Percentiles rank a stretch among this genome's conserved stretches.
Evolutionary conservation across 139 green algal species (phyloP).

Genomic region (Coelastrella sp.): DNA sequence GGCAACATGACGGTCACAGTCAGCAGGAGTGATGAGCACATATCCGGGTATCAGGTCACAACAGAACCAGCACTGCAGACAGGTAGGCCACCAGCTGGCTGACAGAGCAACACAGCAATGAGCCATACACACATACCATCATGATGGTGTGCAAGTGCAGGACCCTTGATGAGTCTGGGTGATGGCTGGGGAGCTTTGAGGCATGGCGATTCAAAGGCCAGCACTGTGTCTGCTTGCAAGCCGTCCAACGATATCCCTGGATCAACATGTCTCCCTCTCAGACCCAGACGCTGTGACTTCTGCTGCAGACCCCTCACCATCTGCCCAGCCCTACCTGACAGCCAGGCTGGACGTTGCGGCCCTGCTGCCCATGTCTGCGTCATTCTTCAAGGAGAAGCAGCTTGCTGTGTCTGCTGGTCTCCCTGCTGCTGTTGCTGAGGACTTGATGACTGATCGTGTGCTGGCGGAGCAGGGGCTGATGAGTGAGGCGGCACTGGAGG

Average conservation of each 20-base stretch:
- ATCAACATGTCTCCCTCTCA: neutral
- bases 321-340: constrained; percentile 13
- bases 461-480: constrained; percentile 26
- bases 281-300: neutral
- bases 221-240: neutral
- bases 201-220: neutral
- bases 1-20: constrained; percentile 23
- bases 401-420: constrained; percentile 25
- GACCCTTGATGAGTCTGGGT: no score
- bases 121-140: no score
- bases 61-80: neutral
- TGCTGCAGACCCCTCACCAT: neutral
- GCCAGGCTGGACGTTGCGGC: constrained; percentile 3
- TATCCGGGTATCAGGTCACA: neutral
- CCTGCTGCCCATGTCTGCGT: neutral
- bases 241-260: neutral
- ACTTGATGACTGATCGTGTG: constrained; percentile 1
- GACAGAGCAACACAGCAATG: neutral
- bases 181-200: neutral
- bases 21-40: neutral
- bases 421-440: constrained; percentile 1
- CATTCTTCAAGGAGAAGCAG: constrained; percentile 18
- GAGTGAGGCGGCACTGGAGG: neutral
- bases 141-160: no score
- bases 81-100: neutral